Evolutionary conservation across 257 asterid genomes (phyloP).

Genomic region (Rehmannia glutinosa): DNA sequence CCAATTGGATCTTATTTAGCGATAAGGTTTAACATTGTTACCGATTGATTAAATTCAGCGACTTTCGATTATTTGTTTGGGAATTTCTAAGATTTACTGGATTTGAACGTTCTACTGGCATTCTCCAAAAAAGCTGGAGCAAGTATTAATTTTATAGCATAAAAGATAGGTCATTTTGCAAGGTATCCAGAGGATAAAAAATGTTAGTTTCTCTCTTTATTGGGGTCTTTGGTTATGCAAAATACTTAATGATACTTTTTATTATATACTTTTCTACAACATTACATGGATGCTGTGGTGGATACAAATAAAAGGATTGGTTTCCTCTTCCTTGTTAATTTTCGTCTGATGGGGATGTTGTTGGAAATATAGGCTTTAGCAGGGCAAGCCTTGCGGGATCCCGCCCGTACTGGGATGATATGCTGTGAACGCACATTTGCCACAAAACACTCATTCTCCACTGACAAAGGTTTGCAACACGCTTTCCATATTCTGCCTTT

Average conservation of each 20-base stretch:
- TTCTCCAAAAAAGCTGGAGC: not conserved
- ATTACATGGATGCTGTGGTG: conserved; percentile 1
- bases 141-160: not conserved
- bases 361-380: conserved; percentile 38
- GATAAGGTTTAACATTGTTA: not conserved
- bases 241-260: not conserved
- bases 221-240: not conserved
- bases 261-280: not conserved
- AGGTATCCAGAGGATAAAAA: not conserved
- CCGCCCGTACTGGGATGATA: conserved; percentile 18
- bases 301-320: no score
- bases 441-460: conserved; percentile 66
- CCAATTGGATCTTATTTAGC: conserved; percentile 3
- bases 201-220: no score
- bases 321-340: no score
- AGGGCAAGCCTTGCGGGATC: conserved; percentile 40
- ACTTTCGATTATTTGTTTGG: not conserved
- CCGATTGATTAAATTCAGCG: not conserved
- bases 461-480: conserved; percentile 54
- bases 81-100: not conserved
- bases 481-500: not conserved
- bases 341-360: no score
- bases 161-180: conserved; percentile 8
- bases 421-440: conserved; percentile 52
- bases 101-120: no score